Conservation (phyloP, 2,329 filamentous ascomycete species). For the Xylaria sp. region DNA sequence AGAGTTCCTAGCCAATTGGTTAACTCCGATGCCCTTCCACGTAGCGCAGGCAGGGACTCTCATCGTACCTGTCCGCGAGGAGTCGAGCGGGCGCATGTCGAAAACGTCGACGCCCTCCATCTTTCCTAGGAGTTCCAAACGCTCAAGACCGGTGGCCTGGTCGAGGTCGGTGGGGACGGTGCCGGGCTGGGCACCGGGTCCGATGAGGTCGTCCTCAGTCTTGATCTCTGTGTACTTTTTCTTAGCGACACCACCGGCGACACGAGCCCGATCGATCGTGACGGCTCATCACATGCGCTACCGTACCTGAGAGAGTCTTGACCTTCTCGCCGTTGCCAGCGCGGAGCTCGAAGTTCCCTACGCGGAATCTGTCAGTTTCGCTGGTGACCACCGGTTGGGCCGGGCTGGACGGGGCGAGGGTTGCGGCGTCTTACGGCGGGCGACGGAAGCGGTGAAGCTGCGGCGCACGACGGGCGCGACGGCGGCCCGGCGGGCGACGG, state of each 20-base stretch:
- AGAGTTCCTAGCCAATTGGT: constrained; percentile 61
- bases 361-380: constrained; percentile 30
- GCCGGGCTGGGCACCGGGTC: constrained; percentile 74
- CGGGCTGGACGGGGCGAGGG: constrained; percentile 20
- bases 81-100: constrained; percentile 94
- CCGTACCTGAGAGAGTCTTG: constrained; percentile 43
- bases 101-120: constrained; percentile 98
- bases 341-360: constrained; percentile 39
- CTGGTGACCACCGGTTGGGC: neutral
- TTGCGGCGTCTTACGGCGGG: constrained; percentile 49
- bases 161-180: constrained; percentile 90
- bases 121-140: constrained; percentile 97
- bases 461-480: constrained; percentile 50
- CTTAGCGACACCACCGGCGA: constrained; percentile 25
- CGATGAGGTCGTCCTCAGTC: constrained; percentile 72
- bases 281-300: constrained; percentile 11
- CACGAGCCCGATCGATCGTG: constrained; percentile 7
- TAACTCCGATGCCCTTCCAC: constrained; percentile 24
- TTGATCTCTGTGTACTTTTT: constrained; percentile 64
- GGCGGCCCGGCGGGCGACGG: constrained; percentile 56
- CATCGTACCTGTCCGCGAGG: constrained; percentile 70
- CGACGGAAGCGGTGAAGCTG: constrained; percentile 54
- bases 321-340: constrained; percentile 39
- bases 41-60: neutral
- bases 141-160: constrained; percentile 94